phyloP scores from a whole-genome alignment of 257 asterid species.

The Nemophila menziesii region DNA sequence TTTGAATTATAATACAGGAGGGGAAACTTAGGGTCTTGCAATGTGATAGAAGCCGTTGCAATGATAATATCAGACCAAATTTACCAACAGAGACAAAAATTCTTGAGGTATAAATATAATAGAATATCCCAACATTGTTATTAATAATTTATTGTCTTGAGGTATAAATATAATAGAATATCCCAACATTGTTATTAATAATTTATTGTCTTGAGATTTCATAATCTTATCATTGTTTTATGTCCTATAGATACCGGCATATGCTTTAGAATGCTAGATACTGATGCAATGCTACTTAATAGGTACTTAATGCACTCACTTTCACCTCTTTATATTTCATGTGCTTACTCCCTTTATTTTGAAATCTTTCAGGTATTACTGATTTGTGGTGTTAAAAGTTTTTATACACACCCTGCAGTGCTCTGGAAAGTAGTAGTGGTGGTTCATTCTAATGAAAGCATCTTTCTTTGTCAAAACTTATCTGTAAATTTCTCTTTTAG shows the following conservation, averaged over 20 bases:
- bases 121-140: not conserved
- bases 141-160: not conserved
- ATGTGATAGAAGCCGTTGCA: slow-evolving; percentile 45
- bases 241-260: slow-evolving; percentile 49
- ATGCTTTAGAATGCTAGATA: slow-evolving; percentile 43
- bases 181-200: not conserved
- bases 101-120: slow-evolving; percentile 46
- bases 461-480: not conserved
- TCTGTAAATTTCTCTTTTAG: not conserved
- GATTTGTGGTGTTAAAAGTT: not conserved
- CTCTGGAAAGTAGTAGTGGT: not conserved
- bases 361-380: not conserved
- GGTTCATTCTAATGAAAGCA: not conserved
- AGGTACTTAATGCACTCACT: not conserved
- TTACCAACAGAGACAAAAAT: slow-evolving; percentile 44
- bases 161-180: not conserved
- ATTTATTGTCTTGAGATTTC: not conserved
- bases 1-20: slow-evolving; percentile 58
- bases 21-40: slow-evolving; percentile 90
- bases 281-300: not conserved
- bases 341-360: not conserved
- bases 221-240: not conserved
- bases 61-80: slow-evolving; percentile 22
- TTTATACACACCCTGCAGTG: not conserved
- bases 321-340: not conserved